These are phyloP conservation scores for Ophiorrhiza pumila DNA, from an alignment of 257 asterid species.

Conservation along the genomic window DNA sequence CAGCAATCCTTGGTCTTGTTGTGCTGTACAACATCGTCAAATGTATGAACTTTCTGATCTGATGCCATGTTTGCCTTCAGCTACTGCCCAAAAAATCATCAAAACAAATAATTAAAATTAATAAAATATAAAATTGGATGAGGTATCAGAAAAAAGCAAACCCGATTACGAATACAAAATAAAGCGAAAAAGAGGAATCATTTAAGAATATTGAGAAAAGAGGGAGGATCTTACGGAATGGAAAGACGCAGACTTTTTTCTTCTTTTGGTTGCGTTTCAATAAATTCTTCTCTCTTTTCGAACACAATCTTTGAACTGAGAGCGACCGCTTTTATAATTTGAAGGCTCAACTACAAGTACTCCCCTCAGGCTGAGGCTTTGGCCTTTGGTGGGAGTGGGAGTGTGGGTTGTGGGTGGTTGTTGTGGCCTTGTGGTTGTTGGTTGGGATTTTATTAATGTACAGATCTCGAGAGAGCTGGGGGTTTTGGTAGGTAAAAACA, in stretches of 20 bases:
- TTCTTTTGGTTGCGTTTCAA: not conserved
- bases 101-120: not conserved
- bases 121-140: not conserved
- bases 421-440: no score
- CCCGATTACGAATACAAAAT: not conserved
- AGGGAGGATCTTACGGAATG: not conserved
- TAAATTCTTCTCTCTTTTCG: not conserved
- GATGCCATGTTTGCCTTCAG: slow-evolving; percentile 47
- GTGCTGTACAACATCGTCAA: slow-evolving; percentile 77
- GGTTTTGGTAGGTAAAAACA: no score
- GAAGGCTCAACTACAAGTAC: no score
- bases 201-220: not conserved
- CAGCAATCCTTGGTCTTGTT: slow-evolving; percentile 81
- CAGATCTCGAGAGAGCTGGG: not conserved
- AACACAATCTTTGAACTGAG: not conserved
- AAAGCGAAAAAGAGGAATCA: not conserved
- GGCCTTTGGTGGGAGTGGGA: no score
- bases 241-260: not conserved
- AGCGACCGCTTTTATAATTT: not conserved
- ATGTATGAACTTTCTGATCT: slow-evolving; percentile 47
- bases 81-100: slow-evolving; percentile 12
- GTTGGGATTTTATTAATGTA: no score
- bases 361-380: no score
- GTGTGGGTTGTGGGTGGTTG: no score
- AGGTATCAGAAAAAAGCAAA: not conserved